phyloP scores from a whole-genome alignment of 2,329 filamentous ascomycete species.

The Truncatella angustata region DNA sequence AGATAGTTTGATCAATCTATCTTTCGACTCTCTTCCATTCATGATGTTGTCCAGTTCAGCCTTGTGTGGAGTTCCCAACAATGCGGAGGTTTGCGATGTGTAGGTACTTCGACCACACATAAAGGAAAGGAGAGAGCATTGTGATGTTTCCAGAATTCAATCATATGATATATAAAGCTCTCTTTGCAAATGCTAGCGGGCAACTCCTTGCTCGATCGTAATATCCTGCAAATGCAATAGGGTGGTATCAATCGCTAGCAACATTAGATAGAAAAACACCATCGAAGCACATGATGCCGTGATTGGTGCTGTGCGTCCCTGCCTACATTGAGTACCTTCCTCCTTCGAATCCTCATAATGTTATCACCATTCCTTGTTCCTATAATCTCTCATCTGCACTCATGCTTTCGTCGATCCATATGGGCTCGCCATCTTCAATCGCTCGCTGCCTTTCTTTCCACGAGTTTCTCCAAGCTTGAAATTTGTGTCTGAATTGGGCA shows the following conservation, averaged over 20 bases:
- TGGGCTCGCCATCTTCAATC: slow-evolving; percentile 38
- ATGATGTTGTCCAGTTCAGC: too few species aligned
- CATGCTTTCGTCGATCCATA: slow-evolving; percentile 33
- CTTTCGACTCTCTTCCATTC: too few species aligned
- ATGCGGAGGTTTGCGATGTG: too few species aligned
- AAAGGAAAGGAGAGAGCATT: too few species aligned
- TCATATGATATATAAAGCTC: not conserved
- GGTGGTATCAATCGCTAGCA: slow-evolving; percentile 1
- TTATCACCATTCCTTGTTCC: too few species aligned
- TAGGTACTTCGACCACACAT: too few species aligned
- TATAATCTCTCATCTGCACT: slow-evolving; percentile 26
- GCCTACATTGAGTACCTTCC: too few species aligned
- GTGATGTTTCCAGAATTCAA: not conserved
- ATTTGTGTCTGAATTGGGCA: slow-evolving; percentile 40
- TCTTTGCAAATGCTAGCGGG: not conserved
- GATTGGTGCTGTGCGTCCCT: too few species aligned
- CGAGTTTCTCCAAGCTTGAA: slow-evolving; percentile 43
- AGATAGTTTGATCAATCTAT: too few species aligned
- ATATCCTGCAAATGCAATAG: not conserved
- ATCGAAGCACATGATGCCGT: not conserved
- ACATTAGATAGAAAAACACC: not conserved
- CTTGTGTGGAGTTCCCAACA: too few species aligned
- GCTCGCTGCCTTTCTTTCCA: slow-evolving; percentile 39
- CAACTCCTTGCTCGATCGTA: slow-evolving; percentile 6
- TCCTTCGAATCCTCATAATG: not conserved